Conservation (phyloP, 148 eudicot genomes). For the Camellia sinensis region DNA sequence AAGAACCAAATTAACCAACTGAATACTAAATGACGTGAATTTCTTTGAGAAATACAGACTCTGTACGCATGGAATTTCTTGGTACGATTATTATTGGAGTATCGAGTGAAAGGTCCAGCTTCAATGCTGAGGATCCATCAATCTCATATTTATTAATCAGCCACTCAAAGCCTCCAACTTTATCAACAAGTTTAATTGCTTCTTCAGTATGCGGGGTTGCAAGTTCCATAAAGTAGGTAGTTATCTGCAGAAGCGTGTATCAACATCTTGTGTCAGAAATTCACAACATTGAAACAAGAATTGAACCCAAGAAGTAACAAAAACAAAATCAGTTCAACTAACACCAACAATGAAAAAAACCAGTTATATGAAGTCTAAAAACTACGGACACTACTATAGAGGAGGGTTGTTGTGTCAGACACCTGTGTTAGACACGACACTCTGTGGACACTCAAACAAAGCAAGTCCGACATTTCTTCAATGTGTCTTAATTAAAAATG, state of each 20-base stretch:
- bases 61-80: conserved; percentile 74
- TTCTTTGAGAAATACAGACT: conserved; percentile 49
- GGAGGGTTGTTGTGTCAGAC: no score
- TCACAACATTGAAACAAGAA: not conserved
- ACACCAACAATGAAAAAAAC: not conserved
- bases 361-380: not conserved
- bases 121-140: conserved; percentile 85
- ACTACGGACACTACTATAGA: not conserved
- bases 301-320: not conserved
- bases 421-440: no score
- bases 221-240: conserved; percentile 89
- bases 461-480: no score
- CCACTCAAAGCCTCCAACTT: conserved; percentile 95
- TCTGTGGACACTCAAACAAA: no score
- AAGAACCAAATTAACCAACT: not conserved
- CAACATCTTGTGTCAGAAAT: not conserved
- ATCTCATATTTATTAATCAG: conserved; percentile 84
- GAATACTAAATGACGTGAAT: not conserved
- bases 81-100: conserved; percentile 89
- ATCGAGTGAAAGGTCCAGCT: conserved; percentile 85
- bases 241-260: conserved; percentile 47
- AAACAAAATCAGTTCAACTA: not conserved
- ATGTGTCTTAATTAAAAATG: no score
- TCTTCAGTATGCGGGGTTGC: conserved; percentile 96
- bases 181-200: conserved; percentile 87